Base-by-base conservation (phyloP, 108 stramenopile genomes). In the Schizochytrium sp. region DNA sequence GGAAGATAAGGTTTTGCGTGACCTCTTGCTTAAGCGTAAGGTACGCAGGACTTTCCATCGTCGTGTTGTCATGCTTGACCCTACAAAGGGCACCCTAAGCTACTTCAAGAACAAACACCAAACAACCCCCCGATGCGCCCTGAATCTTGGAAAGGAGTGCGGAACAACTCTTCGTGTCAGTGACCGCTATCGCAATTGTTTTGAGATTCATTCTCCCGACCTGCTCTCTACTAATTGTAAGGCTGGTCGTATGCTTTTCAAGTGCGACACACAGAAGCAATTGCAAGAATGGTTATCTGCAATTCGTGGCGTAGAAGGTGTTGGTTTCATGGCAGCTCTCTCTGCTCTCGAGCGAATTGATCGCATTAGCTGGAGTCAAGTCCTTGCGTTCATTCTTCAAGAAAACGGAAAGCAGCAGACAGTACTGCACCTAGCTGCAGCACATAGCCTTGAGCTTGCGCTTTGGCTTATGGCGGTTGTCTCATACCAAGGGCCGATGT, bases 231-330 rank as follows among this genome's bases (percentile, higher is more conserved):
- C 45, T 8, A 17, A 83, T n/a, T 55, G 53, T 40, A 55, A 83
- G 53, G 76, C 76, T 40, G 76, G 76, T 2, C 10, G 76, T 0
- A 40, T 83, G 17, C 76, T 55, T 53, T 83, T 83, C 3, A 83
- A 83, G 28, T 83, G 76, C 47, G 55, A 5, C 13, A 55, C 47
- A n/a, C 50, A 83, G 28, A 83, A 83, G 76, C 50, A 83, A 38
- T 53, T 83, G 50, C 76, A 83, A 28, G 53, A 83, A 53, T 83
- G 76, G 76, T 38, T 83, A 17, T 83, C 76, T 7, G 53, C 76
- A 28, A 49, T 83, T 40, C 76, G 76, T 13, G 76, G 53, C 47
- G 50, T 83, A 1, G 53, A 83, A n/a, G 76, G 76, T 38, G 76
- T 83, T 10, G 50, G 53, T 38, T 83, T 83, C 28, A 83, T 55